Evolutionary conservation across 1,139 yeast genomes (phyloP), one percentile per base, ranked within the genome.

Genomic region (Taphrina confusa): DNA sequence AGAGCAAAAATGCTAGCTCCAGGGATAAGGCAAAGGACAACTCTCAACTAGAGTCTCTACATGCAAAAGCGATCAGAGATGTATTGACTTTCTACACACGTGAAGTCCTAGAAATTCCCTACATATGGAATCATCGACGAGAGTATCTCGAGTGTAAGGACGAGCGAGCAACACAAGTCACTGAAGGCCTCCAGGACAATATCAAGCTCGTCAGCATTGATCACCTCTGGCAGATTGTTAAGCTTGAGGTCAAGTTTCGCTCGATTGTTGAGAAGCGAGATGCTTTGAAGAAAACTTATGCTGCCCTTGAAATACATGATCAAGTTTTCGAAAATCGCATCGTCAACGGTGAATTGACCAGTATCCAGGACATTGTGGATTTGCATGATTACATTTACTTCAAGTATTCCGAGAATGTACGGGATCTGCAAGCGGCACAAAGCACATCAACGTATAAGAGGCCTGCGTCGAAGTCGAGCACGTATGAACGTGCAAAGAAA

Each of bases 51-150:
- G 80, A 77, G 61, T 75, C 74, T 9, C 89, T 91, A 4, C 61
- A 50, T 30, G 87, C 88, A 72, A 79, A 78, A 47, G 85, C 96
- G 0, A 87, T 91, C 14, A 82, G 82, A 27, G 82, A 85, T 66
- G 91, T 87, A 1, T 82, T 92, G 40, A 90, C 82, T 65, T 90
- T 90, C 68, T 76, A 92, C 36, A 79, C 90, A 11, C 83, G 82
- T 66, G 95, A 90, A 57, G 79, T 85, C 60, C 79, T 85, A 65
- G 99, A 92, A 71, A 96, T 92, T 2, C 97, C 98, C n/a, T 88
- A 90, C 70, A 90, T 92, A 63, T 91, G 96, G 88, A 85, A 91
- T 36, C 96, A 90, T 70, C 87, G 97, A 71, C 86, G 95, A 72
- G 97, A 92, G 72, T 90, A 87, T 70, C 77, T 89, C 37, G 76